These are phyloP conservation scores for Melampsora larici-populina DNA, from an alignment of 1,284 basidiomycete species.

Conservation along the genomic window DNA sequence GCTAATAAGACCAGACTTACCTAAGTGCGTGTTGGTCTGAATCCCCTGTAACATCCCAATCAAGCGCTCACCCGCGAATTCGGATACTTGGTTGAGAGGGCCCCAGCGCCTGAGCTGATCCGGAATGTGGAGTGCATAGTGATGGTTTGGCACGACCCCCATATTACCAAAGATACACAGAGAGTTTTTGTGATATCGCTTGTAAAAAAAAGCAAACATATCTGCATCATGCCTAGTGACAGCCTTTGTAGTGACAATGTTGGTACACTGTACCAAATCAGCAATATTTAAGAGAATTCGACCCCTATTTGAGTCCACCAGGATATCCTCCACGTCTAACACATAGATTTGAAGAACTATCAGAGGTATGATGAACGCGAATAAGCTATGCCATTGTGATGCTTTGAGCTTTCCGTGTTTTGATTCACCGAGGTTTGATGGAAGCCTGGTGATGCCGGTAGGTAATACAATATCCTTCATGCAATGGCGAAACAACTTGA, in stretches of 20 bases:
- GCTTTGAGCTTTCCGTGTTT: not conserved
- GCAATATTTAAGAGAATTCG: not conserved
- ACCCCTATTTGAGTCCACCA: not conserved
- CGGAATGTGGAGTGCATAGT: not conserved
- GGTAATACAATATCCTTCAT: constrained; percentile 15
- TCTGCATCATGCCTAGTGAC: not conserved
- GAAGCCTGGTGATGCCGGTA: not conserved
- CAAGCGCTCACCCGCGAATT: not conserved
- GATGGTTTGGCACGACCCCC: not conserved
- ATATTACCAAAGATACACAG: not conserved
- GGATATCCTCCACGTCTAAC: not conserved
- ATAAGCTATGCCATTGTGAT: not conserved
- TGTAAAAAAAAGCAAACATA: not conserved
- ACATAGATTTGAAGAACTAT: constrained; percentile 1
- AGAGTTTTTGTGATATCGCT: not conserved
- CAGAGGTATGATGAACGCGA: not conserved
- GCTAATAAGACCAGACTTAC: not conserved
- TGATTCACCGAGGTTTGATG: not conserved
- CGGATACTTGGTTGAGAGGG: not conserved
- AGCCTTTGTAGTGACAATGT: not conserved
- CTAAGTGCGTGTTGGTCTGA: not conserved
- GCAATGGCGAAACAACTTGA: not conserved
- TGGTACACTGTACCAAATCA: not conserved
- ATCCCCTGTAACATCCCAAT: not conserved
- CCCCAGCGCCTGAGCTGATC: not conserved